A percentile compares a stretch with the other conserved stretches of the same genome.
Conservation (phyloP, 2,329 filamentous ascomycete species). For the Phyllosticta citribraziliensis region DNA sequence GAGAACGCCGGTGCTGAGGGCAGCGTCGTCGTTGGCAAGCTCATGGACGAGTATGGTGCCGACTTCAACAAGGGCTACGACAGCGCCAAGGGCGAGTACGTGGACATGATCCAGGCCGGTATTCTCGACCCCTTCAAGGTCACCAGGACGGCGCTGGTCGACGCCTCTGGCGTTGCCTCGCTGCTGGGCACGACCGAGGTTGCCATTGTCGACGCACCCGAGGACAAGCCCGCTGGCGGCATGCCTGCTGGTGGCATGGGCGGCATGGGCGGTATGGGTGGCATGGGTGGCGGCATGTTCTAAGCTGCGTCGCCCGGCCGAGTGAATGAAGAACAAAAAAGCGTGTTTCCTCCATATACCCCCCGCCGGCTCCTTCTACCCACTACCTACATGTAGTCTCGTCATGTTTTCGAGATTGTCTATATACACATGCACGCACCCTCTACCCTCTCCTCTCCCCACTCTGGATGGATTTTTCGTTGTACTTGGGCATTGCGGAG, state of each 20-base stretch:
- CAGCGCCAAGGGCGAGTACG: conserved; percentile 93
- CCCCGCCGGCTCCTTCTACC: neutral
- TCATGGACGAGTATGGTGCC: conserved; percentile 79
- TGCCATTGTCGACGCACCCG: conserved; percentile 88
- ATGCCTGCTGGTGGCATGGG: conserved; percentile 32
- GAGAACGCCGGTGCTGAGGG: conserved; percentile 97
- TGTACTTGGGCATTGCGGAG: conserved; percentile 25
- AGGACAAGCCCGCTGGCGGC: conserved; percentile 67
- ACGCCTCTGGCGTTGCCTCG: conserved; percentile 92
- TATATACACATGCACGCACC: conserved; percentile 20
- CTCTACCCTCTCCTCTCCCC: conserved; percentile 24
- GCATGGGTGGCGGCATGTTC: conserved; percentile 60
- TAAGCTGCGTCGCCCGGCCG: conserved; percentile 27
- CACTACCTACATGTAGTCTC: conserved; percentile 14
- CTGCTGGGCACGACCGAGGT: conserved; percentile 97
- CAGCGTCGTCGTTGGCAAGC: conserved; percentile 93
- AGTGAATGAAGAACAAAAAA: neutral
- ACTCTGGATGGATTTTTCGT: neutral
- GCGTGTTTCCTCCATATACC: conserved; percentile 6
- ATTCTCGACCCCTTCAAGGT: conserved; percentile 99
- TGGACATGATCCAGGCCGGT: conserved; percentile 95
- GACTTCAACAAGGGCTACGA: conserved; percentile 99
- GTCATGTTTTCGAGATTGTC: conserved; percentile 18
- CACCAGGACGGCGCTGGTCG: conserved; percentile 88
- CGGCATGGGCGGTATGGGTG: conserved; percentile 52